A percentile compares a stretch with the other conserved stretches of the same genome.
Evolutionary conservation across 164 flowering plant genomes (phyloP).

Genomic region (Kingdonia uniflora): DNA sequence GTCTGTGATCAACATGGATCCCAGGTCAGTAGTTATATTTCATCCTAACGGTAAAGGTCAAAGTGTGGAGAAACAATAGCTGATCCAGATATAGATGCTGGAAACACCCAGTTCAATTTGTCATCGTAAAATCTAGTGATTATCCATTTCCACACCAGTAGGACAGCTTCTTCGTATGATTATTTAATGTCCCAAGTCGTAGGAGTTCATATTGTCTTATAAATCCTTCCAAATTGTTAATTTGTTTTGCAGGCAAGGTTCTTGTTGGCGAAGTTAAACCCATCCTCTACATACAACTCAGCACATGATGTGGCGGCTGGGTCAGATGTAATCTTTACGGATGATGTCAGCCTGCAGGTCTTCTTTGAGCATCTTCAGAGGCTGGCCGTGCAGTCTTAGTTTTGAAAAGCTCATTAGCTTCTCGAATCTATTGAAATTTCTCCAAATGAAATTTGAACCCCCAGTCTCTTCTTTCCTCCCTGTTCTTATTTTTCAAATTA

Average conservation of each 20-base stretch:
- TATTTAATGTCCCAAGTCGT: too few species aligned
- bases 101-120: too few species aligned
- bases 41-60: too few species aligned
- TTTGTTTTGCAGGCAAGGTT: constrained; percentile 64
- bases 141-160: too few species aligned
- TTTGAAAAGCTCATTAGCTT: constrained; percentile 21
- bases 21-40: constrained; percentile 44
- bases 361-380: constrained; percentile 93
- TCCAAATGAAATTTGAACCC: background rate
- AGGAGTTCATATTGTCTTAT: background rate
- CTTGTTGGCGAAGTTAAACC: constrained; percentile 79
- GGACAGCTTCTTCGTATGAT: too few species aligned
- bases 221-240: too few species aligned
- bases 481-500: constrained; percentile 1
- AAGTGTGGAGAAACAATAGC: too few species aligned
- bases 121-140: too few species aligned
- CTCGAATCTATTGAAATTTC: background rate
- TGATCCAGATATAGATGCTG: too few species aligned
- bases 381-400: constrained; percentile 85
- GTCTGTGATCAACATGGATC: constrained; percentile 98
- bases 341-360: constrained; percentile 90
- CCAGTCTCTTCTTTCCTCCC: background rate
- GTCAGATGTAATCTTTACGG: constrained; percentile 89
- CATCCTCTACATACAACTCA: constrained; percentile 81
- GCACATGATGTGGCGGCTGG: constrained; percentile 62